A percentile compares a stretch with the other conserved stretches of the same genome.
Conservation (phyloP, 139 green algal genomes). For the Raphidocelis subcapitata region DNA sequence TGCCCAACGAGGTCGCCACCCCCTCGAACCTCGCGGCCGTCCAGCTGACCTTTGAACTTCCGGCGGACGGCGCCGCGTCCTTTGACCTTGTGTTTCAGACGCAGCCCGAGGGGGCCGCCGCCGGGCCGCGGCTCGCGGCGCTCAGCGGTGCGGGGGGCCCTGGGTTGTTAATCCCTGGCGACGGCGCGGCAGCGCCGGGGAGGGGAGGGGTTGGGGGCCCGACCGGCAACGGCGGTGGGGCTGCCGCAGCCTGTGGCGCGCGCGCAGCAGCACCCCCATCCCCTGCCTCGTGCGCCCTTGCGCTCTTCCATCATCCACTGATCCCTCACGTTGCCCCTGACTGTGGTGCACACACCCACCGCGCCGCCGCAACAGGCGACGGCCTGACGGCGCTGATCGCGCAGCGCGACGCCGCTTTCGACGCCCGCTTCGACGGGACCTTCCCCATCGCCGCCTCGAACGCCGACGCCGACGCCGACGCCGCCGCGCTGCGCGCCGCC, state of each 20-base stretch:
- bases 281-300: background rate
- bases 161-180: background rate
- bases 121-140: conserved; percentile 6
- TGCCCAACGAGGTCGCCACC: conserved; percentile 53
- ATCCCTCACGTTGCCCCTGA: no score
- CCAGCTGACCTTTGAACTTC: conserved; percentile 50
- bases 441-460: conserved; percentile 2
- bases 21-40: conserved; percentile 61
- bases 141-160: background rate
- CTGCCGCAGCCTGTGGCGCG: no score
- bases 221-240: no score
- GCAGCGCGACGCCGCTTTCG: conserved; percentile 41
- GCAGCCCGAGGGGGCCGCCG: background rate
- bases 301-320: no score
- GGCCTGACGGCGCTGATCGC: conserved; percentile 29
- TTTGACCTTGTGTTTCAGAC: conserved; percentile 63
- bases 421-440: conserved; percentile 37
- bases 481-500: conserved; percentile 20
- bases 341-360: no score
- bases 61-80: background rate
- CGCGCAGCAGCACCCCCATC: background rate
- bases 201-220: background rate
- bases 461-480: background rate
- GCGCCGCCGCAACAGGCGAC: background rate
- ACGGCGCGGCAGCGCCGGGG: background rate